Evolutionary conservation across 495 filamentous ascomycete species (phyloP).

Genomic region (Zalerion maritima): DNA sequence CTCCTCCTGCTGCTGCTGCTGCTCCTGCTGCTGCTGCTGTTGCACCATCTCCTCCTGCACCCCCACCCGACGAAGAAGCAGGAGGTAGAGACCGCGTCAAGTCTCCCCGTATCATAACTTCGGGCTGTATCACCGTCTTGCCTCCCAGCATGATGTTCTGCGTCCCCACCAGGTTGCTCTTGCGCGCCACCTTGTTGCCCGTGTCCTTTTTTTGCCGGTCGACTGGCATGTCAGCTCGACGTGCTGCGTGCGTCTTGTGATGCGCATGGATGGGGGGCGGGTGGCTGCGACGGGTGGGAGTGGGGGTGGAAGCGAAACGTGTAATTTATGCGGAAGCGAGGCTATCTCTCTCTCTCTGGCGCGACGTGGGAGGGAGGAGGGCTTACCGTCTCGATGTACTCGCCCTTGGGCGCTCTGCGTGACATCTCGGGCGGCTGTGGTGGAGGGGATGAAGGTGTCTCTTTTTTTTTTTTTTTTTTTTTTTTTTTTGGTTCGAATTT

Average conservation of each 20-base stretch:
- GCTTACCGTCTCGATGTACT: slow-evolving; percentile 91
- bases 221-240: no score
- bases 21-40: slow-evolving; percentile 17
- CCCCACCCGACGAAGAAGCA: slow-evolving; percentile 18
- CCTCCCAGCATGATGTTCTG: slow-evolving; percentile 96
- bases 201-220: slow-evolving; percentile 85
- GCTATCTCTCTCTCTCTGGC: slow-evolving; percentile 1
- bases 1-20: no score
- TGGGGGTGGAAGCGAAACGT: slow-evolving; percentile 1
- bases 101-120: slow-evolving; percentile 85
- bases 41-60: slow-evolving; percentile 10
- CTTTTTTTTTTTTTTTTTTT: no score
- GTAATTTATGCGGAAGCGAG: slow-evolving; percentile 1
- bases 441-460: no score
- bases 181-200: slow-evolving; percentile 94
- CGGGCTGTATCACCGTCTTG: slow-evolving; percentile 83
- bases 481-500: no score
- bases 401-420: slow-evolving; percentile 61
- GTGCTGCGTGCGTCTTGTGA: no score
- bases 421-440: slow-evolving; percentile 61
- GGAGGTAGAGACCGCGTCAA: slow-evolving; percentile 44
- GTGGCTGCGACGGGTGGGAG: background rate
- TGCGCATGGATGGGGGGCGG: no score
- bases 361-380: background rate
- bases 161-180: slow-evolving; percentile 76